phyloP scores from a whole-genome alignment of 2,329 filamentous ascomycete species.

The Microsporum audouinii region DNA sequence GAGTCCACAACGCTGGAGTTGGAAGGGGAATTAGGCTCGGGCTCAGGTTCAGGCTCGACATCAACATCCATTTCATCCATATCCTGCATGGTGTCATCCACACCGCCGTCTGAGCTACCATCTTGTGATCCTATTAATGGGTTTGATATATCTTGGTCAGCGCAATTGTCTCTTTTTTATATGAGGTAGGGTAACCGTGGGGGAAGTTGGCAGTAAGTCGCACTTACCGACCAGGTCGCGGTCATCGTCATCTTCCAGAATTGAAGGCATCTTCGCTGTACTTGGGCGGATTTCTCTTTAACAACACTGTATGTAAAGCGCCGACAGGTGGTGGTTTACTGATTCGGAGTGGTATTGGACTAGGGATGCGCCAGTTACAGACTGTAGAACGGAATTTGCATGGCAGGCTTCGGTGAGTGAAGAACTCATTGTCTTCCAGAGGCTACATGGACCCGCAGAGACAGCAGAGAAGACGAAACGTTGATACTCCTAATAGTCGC shows the following conservation, averaged over 20 bases:
- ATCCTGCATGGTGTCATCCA: conserved; percentile 36
- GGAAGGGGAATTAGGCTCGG: conserved; percentile 25
- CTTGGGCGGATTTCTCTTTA: background rate
- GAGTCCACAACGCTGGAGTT: conserved; percentile 30
- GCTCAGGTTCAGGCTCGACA: conserved; percentile 18
- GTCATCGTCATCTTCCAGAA: conserved; percentile 32
- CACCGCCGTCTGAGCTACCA: conserved; percentile 39
- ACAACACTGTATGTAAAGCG: background rate
- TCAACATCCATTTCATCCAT: conserved; percentile 27
- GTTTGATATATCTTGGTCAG: background rate
- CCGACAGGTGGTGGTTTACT: background rate
- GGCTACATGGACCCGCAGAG: background rate
- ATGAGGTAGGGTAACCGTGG: background rate
- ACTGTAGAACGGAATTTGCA: background rate
- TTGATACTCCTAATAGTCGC: background rate
- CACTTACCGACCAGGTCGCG: conserved; percentile 30
- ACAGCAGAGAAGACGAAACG: background rate
- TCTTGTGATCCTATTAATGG: conserved; percentile 34
- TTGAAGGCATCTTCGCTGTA: conserved; percentile 21
- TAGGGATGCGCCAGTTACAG: background rate
- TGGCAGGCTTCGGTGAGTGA: background rate
- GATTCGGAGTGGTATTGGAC: background rate
- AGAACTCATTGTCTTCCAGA: background rate
- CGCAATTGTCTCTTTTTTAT: background rate
- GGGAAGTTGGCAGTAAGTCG: background rate